Base-by-base conservation (phyloP, 73 alveolate genomes). In the Paramecium tetraurelia region DNA sequence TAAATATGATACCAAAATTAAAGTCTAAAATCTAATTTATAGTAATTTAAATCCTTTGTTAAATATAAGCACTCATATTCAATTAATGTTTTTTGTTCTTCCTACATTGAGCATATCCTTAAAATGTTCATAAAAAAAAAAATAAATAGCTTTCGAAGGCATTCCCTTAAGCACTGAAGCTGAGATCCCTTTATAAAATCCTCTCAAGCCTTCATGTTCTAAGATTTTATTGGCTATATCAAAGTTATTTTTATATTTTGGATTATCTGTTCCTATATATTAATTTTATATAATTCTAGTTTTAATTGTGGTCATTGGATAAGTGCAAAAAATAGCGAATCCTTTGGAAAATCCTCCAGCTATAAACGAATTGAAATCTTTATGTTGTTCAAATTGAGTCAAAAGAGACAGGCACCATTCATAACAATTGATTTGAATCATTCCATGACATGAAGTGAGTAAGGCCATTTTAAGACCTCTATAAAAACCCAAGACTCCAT, bases 271-370 rank as follows among this genome's bases (percentile, higher is more conserved):
- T 44, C 50, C 90, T 18, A 80, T 80, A 80, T 5, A 80, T 80
- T 80, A 46, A 80, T 80, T 80, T 46, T 80, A 46, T 8, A 80
- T 80, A 2, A 80, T 80, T 80, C 90, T 40, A 6, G 76, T 80
- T 48, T 48, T 80, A 44, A 80, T 46, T 20, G 90, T 80, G 27
- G 90, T 80, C 57, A 80, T 31, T 20, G 90, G 90, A 46, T 80
- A 80, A 22, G 90, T 80, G 31, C 29, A 14, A 80, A 18, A 80
- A 8, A 80, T 80, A 8, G 90, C 90, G 22, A 80, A 80, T 80
- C 90, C 90, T 21, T 80, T 80, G 0, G 90, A 80, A 44, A 80
- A 24, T 33, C 46, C 57, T 9, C 90, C 90, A 44, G 90, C 90
- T 12, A 80, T n/a, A 22, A 80, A 43, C 4, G 90, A 9, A 80